Evolutionary conservation across 116 monocot genomes (phyloP).

Genomic region (Papilionanthe hybrid): DNA sequence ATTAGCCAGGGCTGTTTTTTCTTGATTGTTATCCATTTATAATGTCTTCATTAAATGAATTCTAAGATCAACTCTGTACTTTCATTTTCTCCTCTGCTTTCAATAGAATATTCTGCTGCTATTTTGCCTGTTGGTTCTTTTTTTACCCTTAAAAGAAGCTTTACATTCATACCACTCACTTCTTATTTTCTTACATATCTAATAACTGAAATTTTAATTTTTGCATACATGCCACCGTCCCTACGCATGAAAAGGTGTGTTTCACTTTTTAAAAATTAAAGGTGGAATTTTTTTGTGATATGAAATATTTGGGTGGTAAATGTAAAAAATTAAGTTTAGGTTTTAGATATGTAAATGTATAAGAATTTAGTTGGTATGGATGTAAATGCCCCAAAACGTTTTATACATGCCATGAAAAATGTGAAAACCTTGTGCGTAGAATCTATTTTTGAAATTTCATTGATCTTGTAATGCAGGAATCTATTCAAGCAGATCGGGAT

Average conservation of each 20-base stretch:
- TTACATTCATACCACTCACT: too few species aligned
- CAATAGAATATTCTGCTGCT: background rate
- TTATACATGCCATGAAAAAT: background rate
- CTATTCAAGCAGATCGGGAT: constrained; percentile 83
- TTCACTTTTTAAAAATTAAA: too few species aligned
- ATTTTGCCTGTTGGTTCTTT: background rate
- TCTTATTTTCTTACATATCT: too few species aligned
- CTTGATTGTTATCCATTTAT: background rate
- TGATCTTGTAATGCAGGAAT: constrained; percentile 41
- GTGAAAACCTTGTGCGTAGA: background rate
- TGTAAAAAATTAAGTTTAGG: too few species aligned
- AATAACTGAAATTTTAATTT: too few species aligned
- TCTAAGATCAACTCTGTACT: background rate
- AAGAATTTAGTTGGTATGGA: too few species aligned
- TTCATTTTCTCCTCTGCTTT: background rate
- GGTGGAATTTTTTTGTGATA: too few species aligned
- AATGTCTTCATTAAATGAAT: background rate
- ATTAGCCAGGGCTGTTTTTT: background rate
- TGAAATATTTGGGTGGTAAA: too few species aligned
- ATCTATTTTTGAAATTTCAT: background rate
- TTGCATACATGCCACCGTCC: too few species aligned
- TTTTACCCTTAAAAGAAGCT: background rate
- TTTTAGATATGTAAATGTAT: too few species aligned
- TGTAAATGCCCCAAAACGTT: background rate
- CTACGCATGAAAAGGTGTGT: too few species aligned